Base-by-base conservation (phyloP, 2,329 filamentous ascomycete genomes). In the Sclerotinia trifoliorum region DNA sequence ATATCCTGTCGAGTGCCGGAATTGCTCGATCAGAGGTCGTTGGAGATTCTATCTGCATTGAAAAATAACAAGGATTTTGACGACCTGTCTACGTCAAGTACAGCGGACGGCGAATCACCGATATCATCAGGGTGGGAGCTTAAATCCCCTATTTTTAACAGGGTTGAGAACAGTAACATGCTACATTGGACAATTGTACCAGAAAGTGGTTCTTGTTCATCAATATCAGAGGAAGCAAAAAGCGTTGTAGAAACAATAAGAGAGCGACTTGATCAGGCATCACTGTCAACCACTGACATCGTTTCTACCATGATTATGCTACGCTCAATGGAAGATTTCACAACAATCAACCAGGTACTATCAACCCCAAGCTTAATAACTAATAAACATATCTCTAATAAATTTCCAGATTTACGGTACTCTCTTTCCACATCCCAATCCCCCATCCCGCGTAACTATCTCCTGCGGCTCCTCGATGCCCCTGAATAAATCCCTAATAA, bases 391-490 rank as follows among this genome's bases (percentile, higher is more conserved):
- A 63, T 71, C 51, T 55, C 19, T 48, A 19, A 56, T 35, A 15
- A 11, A 44, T 65, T 15, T 63, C 42, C 32, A 76, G 75, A 81
- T 90, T 71, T 99, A 98, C 78, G 88, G 87, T 6, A 82, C 84
- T 11, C 84, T 93, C 54, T 98, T 98, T 79, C 80, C 81, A 26
- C 82, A 85, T 61, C 90, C 94, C 0, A 96, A 94, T 72, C 95
- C 95, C 0, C 93, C 95, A 0, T 88, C 94, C 0, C 83, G 95
- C 62, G 90, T 96, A 62, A 96, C 93, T 6, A 86, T 98, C 61
- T 89, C 93, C 0, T 91, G 90, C 71, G 92, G 93, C 4, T 80
- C 86, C 61, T 77, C 83, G 8, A 82, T 97, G 10, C 90, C 91
- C 0, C 58, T 76, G 0, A 83, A 82, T 13, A 80, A 84, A 63